Evolutionary conservation across 805 yeast genomes (phyloP), one percentile per base, ranked within the genome.

Genomic region (Candida xiaguanensis): DNA sequence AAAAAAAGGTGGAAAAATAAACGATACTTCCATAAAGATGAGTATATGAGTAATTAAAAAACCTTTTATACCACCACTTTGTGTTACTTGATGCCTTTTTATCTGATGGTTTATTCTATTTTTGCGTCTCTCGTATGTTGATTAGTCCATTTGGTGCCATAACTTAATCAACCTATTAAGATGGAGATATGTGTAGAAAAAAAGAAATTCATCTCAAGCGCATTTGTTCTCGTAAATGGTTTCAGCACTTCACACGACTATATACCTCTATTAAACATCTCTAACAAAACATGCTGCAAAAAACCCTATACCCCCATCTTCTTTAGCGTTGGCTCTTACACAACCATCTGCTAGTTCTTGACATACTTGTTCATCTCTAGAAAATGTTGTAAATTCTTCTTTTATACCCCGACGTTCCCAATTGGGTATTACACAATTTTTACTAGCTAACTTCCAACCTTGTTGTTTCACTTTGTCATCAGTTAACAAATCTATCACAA

Each of bases 241-340:
- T n/a, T n/a, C n/a, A n/a, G n/a, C n/a, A n/a, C n/a, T n/a, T n/a
- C n/a, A n/a, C n/a, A n/a, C n/a, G n/a, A n/a, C n/a, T n/a, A n/a
- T 14, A 16, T 28, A 5, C 14, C 5, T 7, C 9, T 28, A 4
- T 13, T 13, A 11, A 16, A 22, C 20, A 24, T 13, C 15, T 25
- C 51, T 72, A 46, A 85, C 85, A 57, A 93, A 91, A 41, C 93
- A 82, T 1, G 90, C 98, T 0, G 97, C 98, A 62, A 93, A 93
- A 57, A 93, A 93, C 0, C 99, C 99, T 51, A 93, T 93, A n/a
- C 99, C 99, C 22, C 98, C 99, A 58, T 93, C 99, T 31, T 75
- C 83, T 45, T 78, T 82, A 1, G 97, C 96, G 31, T 80, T 63
- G 0, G 90, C 84, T 48, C 99, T 71, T 0, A 93, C 80, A 63